Evolutionary conservation across 1,139 yeast genomes (phyloP), one percentile per base, ranked within the genome.

Genomic region (Sugiyamaella castrensis): DNA sequence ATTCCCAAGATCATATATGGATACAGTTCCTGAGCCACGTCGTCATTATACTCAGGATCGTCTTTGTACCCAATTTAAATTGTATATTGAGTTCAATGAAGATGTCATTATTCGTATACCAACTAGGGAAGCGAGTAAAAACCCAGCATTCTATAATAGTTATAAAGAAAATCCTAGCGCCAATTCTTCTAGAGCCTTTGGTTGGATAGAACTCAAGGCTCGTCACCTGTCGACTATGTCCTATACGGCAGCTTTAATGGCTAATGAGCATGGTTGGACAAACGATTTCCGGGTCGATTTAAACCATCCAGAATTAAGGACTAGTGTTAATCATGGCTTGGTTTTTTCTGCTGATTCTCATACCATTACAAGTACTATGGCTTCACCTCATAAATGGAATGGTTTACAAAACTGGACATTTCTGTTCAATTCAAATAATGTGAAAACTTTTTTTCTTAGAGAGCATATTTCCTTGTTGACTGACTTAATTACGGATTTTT

Each of bases 271-370:
- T 2, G 96, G 96, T 0, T 84, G 79, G 74, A 71, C 74, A 26
- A 84, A 84, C 53, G 64, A 60, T 1, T 57, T 87, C 6, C 65
- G 70, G 2, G 67, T 81, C 1, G 71, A 72, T n/a, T 67, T 91
- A 33, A 64, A 67, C 0, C 69, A 73, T 13, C 81, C 87, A 0
- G 95, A 86, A 59, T 65, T 89, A 3, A 71, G 92, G 46, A 75
- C 97, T 0, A 86, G 96, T 47, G 94, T 92, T 1, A 92, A 91
- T 58, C 98, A 92, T 65, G 96, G 88, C 58, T 71, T 88, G 13
- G 68, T 89, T 10, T 78, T 86, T 55, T 70, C 76, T 11, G 87
- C 95, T 0, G 78, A 79, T 36, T 69, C 72, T 8, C 92, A 87
- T 60, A 66, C 65, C 1, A 52, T 88, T 3, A 67, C 71, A 19